phyloP scores from a whole-genome alignment of 345 rosid genomes.

The Physaria fendleri region DNA sequence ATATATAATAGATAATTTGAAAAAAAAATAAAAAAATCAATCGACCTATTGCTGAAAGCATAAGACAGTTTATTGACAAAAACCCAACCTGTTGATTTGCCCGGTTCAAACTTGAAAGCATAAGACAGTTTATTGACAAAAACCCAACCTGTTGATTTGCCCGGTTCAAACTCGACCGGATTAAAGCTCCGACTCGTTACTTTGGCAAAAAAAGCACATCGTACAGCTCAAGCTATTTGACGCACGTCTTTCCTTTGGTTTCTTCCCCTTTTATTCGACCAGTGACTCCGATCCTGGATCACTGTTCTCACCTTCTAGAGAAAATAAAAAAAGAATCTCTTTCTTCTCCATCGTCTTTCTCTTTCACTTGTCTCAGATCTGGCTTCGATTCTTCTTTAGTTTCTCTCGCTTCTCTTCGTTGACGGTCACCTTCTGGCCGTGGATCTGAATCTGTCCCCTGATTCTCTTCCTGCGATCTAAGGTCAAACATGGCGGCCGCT shows the following conservation, averaged over 20 bases:
- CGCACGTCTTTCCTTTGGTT: constrained; percentile 36
- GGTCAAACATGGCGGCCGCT: constrained; percentile 81
- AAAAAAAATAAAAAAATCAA: too few relatives aligned
- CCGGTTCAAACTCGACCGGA: not conserved
- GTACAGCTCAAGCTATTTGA: constrained; percentile 26
- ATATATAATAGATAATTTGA: too few relatives aligned
- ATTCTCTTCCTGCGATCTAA: constrained; percentile 28
- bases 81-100: constrained; percentile 6
- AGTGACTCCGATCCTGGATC: constrained; percentile 32
- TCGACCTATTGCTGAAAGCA: too few relatives aligned
- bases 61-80: too few relatives aligned
- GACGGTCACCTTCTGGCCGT: constrained; percentile 29
- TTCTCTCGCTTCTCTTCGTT: constrained; percentile 17
- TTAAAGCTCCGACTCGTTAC: not conserved
- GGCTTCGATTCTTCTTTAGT: constrained; percentile 12
- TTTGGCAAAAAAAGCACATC: constrained; percentile 8
- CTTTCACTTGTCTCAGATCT: constrained; percentile 29
- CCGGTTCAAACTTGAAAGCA: not conserved
- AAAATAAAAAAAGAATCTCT: constrained; percentile 7
- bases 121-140: too few relatives aligned
- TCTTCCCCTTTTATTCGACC: constrained; percentile 20
- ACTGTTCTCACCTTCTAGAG: constrained; percentile 14
- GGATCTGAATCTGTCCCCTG: constrained; percentile 27
- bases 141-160: constrained; percentile 6
- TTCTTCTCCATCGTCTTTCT: constrained; percentile 3